These are phyloP conservation scores for Penstemon davidsonii DNA, from an alignment of 257 asterid species.

Conservation along the genomic window DNA sequence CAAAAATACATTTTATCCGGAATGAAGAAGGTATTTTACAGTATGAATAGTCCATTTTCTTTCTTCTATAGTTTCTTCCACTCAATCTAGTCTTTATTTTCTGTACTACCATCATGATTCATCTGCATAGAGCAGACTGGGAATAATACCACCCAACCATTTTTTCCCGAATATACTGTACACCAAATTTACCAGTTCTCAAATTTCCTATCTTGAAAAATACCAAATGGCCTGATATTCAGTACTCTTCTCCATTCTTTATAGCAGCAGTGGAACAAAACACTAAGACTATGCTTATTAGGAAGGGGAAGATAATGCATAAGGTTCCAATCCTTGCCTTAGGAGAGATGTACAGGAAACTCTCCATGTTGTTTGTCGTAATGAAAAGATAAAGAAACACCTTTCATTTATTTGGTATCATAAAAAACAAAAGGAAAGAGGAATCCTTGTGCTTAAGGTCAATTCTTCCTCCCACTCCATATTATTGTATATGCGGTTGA, in stretches of 20 bases:
- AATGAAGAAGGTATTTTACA: background rate
- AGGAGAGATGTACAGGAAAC: background rate
- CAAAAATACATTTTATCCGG: background rate
- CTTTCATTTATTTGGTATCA: background rate
- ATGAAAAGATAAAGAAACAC: background rate
- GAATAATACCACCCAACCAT: background rate
- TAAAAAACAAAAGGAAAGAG: background rate
- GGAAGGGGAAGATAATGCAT: background rate
- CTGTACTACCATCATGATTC: background rate
- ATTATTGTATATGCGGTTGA: no score
- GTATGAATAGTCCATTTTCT: background rate
- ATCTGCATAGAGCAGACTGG: background rate
- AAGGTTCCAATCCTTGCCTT: background rate
- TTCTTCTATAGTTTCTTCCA: background rate
- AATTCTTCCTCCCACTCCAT: background rate
- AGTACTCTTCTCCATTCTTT: background rate
- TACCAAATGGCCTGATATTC: background rate
- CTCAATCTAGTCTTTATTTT: background rate
- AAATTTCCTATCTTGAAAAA: no score
- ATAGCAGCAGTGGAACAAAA: background rate
- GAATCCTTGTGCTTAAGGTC: background rate
- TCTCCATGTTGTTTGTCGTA: background rate
- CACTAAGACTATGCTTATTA: background rate
- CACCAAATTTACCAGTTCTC: background rate
- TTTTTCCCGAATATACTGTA: background rate